Conservation (phyloP, 768 basidiomycete species). For the Termitomyces heimii region DNA sequence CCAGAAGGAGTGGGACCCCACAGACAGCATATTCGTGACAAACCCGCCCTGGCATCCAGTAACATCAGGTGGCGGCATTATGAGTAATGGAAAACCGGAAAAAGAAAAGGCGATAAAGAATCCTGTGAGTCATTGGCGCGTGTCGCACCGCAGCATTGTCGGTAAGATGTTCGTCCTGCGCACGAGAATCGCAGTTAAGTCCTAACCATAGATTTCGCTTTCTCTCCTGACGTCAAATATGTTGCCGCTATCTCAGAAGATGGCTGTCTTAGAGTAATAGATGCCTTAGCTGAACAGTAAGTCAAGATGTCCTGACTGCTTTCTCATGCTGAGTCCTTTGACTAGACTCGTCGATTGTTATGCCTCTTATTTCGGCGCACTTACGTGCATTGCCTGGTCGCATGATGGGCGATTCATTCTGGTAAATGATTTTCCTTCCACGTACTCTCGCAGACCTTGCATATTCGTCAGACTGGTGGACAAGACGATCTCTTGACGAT, state of each 20-base stretch:
- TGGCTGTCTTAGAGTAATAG: slow-evolving; percentile 85
- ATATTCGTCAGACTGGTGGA: slow-evolving; percentile 68
- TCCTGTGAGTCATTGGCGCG: slow-evolving; percentile 87
- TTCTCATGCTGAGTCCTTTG: background rate
- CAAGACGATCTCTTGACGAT: slow-evolving; percentile 96
- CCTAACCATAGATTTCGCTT: slow-evolving; percentile 65
- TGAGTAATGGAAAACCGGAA: slow-evolving; percentile 37
- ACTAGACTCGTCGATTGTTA: slow-evolving; percentile 87
- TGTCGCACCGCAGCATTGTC: slow-evolving; percentile 65
- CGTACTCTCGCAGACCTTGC: background rate
- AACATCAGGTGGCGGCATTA: slow-evolving; percentile 32
- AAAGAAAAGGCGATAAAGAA: slow-evolving; percentile 76
- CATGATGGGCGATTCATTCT: slow-evolving; percentile 93
- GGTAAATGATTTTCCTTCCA: slow-evolving; percentile 31
- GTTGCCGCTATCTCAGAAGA: slow-evolving; percentile 92
- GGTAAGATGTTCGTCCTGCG: slow-evolving; percentile 36
- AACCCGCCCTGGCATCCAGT: slow-evolving; percentile 85
- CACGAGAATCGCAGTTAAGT: background rate
- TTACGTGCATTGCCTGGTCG: slow-evolving; percentile 92
- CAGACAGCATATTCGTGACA: slow-evolving; percentile 71
- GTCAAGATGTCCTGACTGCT: slow-evolving; percentile 17
- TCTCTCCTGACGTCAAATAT: slow-evolving; percentile 89
- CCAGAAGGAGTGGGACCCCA: slow-evolving; percentile 67
- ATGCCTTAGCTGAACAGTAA: slow-evolving; percentile 81
- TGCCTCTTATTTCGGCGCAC: slow-evolving; percentile 89